Evolutionary conservation across 495 filamentous ascomycete genomes (phyloP).

Genomic region (Clohesyomyces aquaticus): DNA sequence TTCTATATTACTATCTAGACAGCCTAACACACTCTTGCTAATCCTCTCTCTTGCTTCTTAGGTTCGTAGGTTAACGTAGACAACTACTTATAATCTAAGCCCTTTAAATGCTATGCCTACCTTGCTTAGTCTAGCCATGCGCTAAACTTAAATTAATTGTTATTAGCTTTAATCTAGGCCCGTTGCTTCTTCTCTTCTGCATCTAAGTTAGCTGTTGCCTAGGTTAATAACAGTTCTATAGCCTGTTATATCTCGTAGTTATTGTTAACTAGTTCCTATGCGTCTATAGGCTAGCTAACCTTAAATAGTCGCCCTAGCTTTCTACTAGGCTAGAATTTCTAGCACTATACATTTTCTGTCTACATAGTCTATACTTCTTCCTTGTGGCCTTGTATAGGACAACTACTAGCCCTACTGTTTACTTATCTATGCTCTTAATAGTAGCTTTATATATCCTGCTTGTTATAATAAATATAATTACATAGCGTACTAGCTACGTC

Average conservation of each 20-base stretch:
- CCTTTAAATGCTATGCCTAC: slow-evolving; percentile 11
- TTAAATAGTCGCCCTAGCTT: slow-evolving; percentile 4
- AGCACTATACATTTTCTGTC: too few relatives aligned
- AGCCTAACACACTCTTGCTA: slow-evolving; percentile 5
- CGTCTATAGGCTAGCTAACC: slow-evolving; percentile 1
- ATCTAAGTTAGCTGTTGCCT: slow-evolving; percentile 13
- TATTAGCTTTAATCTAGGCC: slow-evolving; percentile 11
- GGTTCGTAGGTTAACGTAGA: slow-evolving; percentile 3
- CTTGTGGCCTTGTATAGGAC: too few relatives aligned
- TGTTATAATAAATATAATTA: too few relatives aligned
- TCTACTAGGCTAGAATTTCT: too few relatives aligned
- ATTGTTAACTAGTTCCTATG: slow-evolving; percentile 7
- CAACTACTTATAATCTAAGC: slow-evolving; percentile 8
- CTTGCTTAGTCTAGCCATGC: slow-evolving; percentile 10
- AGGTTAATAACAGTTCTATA: slow-evolving; percentile 7
- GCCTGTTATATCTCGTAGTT: background rate
- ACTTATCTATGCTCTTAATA: slow-evolving; percentile 5
- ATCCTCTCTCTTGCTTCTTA: slow-evolving; percentile 2
- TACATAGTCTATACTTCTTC: too few relatives aligned
- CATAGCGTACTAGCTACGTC: too few relatives aligned
- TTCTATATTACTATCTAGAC: slow-evolving; percentile 9
- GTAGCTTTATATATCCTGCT: slow-evolving; percentile 4
- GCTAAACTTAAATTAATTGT: slow-evolving; percentile 15
- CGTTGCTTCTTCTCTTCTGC: slow-evolving; percentile 6
- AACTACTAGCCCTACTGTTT: slow-evolving; percentile 3